phyloP scores from a whole-genome alignment of 306 rosid genomes.

The Quillaja saponaria region DNA sequence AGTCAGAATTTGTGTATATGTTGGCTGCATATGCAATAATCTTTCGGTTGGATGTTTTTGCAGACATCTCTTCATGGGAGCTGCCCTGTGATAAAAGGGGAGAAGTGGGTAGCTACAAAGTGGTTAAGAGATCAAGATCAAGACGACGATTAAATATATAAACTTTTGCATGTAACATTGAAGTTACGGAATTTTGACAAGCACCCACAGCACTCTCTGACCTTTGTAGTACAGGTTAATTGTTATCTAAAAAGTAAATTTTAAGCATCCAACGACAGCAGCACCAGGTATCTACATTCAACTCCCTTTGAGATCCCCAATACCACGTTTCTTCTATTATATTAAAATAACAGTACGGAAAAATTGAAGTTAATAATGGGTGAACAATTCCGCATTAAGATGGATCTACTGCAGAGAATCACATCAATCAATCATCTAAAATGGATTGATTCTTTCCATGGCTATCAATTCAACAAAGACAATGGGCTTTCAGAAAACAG shows the following conservation, averaged over 20 bases:
- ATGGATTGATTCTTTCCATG: too few species aligned
- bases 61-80: conserved; percentile 90
- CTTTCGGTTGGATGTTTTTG: conserved; percentile 33
- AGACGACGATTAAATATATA: conserved; percentile 39
- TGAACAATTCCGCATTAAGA: too few species aligned
- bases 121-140: conserved; percentile 74
- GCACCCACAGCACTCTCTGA: not conserved
- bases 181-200: not conserved
- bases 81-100: conserved; percentile 82
- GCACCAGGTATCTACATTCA: too few species aligned
- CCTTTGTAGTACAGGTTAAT: conserved; percentile 7
- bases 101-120: conserved; percentile 92
- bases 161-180: not conserved
- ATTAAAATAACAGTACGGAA: too few species aligned
- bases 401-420: too few species aligned
- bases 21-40: not conserved
- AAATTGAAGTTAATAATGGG: too few species aligned
- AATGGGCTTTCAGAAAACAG: too few species aligned
- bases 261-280: conserved; percentile 17
- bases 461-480: too few species aligned
- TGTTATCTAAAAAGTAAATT: conserved; percentile 2
- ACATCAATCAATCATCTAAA: too few species aligned
- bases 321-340: too few species aligned
- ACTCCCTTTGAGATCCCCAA: too few species aligned
- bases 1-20: not conserved